Percentiles rank a stretch among this genome's conserved stretches.
Evolutionary conservation across 148 eudicot genomes (phyloP).

Genomic region (Vaccinium corymbosum): DNA sequence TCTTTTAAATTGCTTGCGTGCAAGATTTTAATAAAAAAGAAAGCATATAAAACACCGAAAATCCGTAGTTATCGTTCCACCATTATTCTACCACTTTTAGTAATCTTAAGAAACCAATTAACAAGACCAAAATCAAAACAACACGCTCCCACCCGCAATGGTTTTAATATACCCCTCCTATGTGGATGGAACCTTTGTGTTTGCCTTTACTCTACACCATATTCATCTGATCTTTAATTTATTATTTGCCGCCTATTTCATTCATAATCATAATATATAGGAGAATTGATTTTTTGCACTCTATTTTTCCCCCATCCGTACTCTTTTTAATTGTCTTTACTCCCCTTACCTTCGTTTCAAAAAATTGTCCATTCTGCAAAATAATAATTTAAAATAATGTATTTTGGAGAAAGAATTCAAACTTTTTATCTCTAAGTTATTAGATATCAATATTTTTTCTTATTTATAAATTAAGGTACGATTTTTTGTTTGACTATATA

Average conservation of each 20-base stretch:
- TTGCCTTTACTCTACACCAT: background rate
- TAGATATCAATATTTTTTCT: too few relatives aligned
- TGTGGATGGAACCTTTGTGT: background rate
- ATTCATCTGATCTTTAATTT: background rate
- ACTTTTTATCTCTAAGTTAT: too few relatives aligned
- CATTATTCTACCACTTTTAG: background rate
- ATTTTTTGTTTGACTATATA: too few relatives aligned
- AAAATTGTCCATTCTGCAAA: too few relatives aligned
- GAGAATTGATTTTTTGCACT: background rate
- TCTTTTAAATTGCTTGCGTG: background rate
- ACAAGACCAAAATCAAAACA: background rate
- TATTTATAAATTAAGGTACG: too few relatives aligned
- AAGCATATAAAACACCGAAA: background rate
- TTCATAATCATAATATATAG: background rate
- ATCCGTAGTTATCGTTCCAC: background rate
- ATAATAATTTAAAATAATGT: too few relatives aligned
- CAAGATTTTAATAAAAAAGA: background rate
- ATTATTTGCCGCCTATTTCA: background rate
- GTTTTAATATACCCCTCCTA: background rate
- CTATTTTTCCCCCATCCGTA: background rate
- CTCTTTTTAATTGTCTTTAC: too few relatives aligned
- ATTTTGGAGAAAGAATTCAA: too few relatives aligned
- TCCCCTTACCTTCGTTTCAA: too few relatives aligned
- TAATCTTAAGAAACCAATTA: background rate
- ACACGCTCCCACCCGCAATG: background rate